Evolutionary conservation across 2,329 filamentous ascomycete genomes (phyloP).

Genomic region (Cladosporium sp.): DNA sequence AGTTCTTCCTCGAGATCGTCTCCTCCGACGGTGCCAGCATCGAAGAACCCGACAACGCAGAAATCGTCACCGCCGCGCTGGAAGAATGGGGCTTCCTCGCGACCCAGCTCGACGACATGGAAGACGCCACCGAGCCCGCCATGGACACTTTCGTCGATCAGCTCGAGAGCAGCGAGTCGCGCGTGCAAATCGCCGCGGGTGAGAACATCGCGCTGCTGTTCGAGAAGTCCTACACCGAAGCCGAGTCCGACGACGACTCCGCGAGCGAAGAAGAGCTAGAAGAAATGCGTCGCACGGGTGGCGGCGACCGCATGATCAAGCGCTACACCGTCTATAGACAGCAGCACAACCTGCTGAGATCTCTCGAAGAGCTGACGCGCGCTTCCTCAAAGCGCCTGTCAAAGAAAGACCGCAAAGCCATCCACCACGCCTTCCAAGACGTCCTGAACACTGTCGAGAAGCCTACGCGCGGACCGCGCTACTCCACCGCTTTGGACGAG

Average conservation of each 20-base stretch:
- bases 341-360: conserved; percentile 60
- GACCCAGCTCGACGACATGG: conserved; percentile 73
- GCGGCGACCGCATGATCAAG: conserved; percentile 52
- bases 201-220: conserved; percentile 81
- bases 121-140: conserved; percentile 68
- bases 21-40: conserved; percentile 75
- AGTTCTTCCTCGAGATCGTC: conserved; percentile 73
- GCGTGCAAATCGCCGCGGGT: conserved; percentile 75
- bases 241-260: conserved; percentile 55
- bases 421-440: conserved; percentile 67
- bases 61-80: conserved; percentile 72
- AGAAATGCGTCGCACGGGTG: conserved; percentile 42
- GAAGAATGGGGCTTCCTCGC: conserved; percentile 79
- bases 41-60: conserved; percentile 68
- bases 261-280: conserved; percentile 47
- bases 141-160: conserved; percentile 84
- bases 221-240: conserved; percentile 66
- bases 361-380: conserved; percentile 60
- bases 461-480: conserved; percentile 65
- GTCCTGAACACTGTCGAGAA: conserved; percentile 67
- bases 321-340: conserved; percentile 69
- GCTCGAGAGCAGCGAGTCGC: conserved; percentile 70
- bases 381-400: conserved; percentile 62
- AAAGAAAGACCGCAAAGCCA: conserved; percentile 65
- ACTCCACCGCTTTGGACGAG: conserved; percentile 63